Evolutionary conservation across 2,329 filamentous ascomycete genomes (phyloP).

Genomic region (Xylaria sp.): DNA sequence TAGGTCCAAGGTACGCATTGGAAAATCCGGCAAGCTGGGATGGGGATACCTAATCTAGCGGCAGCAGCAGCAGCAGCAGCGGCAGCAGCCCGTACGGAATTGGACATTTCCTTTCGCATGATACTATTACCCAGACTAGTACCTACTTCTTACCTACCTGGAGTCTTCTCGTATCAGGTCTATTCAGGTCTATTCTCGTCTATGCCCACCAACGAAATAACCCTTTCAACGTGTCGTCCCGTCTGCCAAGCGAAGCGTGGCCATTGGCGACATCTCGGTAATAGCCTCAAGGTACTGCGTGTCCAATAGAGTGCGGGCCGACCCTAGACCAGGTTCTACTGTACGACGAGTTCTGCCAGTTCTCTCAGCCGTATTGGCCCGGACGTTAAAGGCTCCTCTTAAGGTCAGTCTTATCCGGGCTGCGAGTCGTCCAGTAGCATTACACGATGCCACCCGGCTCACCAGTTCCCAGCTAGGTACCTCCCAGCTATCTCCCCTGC

Average conservation of each 20-base stretch:
- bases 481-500: too few species aligned
- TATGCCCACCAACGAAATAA: not conserved
- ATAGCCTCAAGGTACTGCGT: not conserved
- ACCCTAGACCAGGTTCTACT: constrained; percentile 23
- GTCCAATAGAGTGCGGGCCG: constrained; percentile 22
- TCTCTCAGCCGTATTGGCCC: not conserved
- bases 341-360: not conserved
- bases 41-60: too few species aligned
- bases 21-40: not conserved
- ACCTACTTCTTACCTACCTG: too few species aligned
- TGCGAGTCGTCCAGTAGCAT: not conserved
- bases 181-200: too few species aligned
- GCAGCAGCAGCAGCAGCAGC: too few species aligned
- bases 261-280: constrained; percentile 9
- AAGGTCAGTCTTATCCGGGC: not conserved
- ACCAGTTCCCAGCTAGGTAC: not conserved
- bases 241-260: constrained; percentile 8
- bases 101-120: constrained; percentile 12
- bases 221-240: not conserved
- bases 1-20: too few species aligned
- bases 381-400: not conserved
- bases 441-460: constrained; percentile 8
- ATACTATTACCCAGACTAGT: not conserved
- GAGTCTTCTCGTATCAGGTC: not conserved
- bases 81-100: too few species aligned